Conservation (phyloP, 768 basidiomycete genomes). For the Coprinellus micaceus region DNA sequence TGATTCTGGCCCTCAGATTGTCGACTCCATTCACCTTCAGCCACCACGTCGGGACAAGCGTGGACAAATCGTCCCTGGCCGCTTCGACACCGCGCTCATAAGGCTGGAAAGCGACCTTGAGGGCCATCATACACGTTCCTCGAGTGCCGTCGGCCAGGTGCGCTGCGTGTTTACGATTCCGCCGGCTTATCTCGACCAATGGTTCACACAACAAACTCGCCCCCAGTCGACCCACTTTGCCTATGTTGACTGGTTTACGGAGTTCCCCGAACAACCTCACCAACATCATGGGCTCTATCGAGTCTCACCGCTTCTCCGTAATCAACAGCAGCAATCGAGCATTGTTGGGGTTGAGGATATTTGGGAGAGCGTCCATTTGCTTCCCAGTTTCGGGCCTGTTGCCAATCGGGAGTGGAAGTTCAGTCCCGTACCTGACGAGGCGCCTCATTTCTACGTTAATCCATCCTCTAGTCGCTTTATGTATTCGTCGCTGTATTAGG, state of each 20-base stretch:
- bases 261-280: constrained; percentile 14
- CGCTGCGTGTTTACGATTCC: no score
- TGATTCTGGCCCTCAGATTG: no score
- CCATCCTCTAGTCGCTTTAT: constrained; percentile 25
- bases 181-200: no score
- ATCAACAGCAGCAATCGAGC: constrained; percentile 4
- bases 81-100: neutral
- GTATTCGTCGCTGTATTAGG: constrained; percentile 15
- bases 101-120: no score
- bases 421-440: constrained; percentile 28
- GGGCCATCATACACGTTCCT: no score
- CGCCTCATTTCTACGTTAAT: constrained; percentile 24
- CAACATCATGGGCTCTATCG: constrained; percentile 23
- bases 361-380: constrained; percentile 25
- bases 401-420: constrained; percentile 28
- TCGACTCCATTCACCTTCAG: no score
- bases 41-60: neutral
- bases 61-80: constrained; percentile 6
- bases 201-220: no score
- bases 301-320: constrained; percentile 11
- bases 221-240: no score
- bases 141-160: no score
- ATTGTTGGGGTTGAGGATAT: constrained; percentile 24
- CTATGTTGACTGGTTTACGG: constrained; percentile 21
- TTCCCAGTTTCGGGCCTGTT: constrained; percentile 26